Conservation (phyloP, 2,329 filamentous ascomycete species). For the Apiospora malaysiana region DNA sequence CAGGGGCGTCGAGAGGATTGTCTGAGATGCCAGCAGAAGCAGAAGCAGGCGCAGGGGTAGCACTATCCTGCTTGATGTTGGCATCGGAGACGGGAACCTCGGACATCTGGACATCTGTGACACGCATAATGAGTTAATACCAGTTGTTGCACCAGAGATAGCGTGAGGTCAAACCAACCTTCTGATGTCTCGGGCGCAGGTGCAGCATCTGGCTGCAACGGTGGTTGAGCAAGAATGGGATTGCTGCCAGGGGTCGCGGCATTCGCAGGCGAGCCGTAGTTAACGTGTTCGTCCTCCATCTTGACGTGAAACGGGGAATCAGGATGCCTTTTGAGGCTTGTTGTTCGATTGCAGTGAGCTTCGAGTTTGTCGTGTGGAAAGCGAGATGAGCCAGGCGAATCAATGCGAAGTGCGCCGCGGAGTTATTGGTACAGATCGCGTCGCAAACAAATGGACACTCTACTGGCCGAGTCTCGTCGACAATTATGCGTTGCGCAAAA, state of each 20-base stretch:
- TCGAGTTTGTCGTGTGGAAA: background rate
- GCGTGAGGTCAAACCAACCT: conserved; percentile 47
- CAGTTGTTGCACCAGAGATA: background rate
- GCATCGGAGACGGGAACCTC: conserved; percentile 55
- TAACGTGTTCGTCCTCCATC: conserved; percentile 65
- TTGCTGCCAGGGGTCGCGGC: conserved; percentile 63
- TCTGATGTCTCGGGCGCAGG: conserved; percentile 46
- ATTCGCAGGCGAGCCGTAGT: conserved; percentile 63
- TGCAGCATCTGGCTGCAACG: conserved; percentile 51
- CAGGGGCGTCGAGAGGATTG: conserved; percentile 73
- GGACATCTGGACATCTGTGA: conserved; percentile 68
- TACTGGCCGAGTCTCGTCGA: background rate
- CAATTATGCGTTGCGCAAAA: conserved; percentile 16
- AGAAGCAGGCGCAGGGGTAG: conserved; percentile 53
- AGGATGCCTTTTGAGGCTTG: background rate
- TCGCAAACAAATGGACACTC: conserved; percentile 13
- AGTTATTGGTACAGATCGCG: conserved; percentile 7
- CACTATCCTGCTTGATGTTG: conserved; percentile 65
- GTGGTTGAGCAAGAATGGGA: conserved; percentile 60
- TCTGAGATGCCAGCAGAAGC: conserved; percentile 57
- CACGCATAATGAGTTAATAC: conserved; percentile 31
- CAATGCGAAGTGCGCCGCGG: conserved; percentile 14
- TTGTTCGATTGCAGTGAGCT: background rate
- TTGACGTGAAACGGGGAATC: background rate
- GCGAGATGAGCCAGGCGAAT: background rate